Evolutionary conservation across 1,139 yeast genomes (phyloP).

Genomic region (Sugiyamaella sp.): DNA sequence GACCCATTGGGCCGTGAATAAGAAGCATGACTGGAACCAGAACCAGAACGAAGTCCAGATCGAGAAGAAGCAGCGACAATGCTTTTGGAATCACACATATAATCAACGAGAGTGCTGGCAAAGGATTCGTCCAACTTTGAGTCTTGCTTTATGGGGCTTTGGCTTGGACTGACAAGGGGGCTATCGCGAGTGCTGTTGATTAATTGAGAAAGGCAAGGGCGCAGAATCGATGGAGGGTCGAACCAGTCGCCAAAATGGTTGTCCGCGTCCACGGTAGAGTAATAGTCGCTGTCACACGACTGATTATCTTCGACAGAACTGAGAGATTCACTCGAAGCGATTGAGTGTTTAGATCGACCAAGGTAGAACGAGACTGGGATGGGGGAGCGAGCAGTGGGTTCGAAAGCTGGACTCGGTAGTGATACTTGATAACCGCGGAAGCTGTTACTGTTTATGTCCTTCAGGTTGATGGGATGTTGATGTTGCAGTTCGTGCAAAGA

Average conservation of each 20-base stretch:
- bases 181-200: not conserved
- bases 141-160: not conserved
- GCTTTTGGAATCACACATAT: constrained; percentile 15
- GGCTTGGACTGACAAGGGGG: not conserved
- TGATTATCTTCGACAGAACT: constrained; percentile 17
- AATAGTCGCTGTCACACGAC: constrained; percentile 22
- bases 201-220: constrained; percentile 14
- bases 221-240: not conserved
- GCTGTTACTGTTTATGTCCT: not conserved
- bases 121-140: constrained; percentile 17
- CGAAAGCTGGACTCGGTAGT: not conserved
- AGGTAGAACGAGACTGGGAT: constrained; percentile 22
- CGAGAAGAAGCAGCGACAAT: constrained; percentile 11
- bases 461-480: not conserved
- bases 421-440: not conserved
- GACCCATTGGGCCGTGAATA: too few relatives aligned
- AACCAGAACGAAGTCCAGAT: not conserved
- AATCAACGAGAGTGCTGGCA: constrained; percentile 20
- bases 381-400: constrained; percentile 21
- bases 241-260: constrained; percentile 16
- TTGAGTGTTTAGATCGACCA: constrained; percentile 24
- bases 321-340: constrained; percentile 16
- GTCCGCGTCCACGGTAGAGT: constrained; percentile 26
- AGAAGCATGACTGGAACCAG: not conserved
- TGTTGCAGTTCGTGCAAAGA: not conserved